These are phyloP conservation scores for Podospora tetraspora DNA, from an alignment of 495 filamentous ascomycete species.

Conservation along the genomic window DNA sequence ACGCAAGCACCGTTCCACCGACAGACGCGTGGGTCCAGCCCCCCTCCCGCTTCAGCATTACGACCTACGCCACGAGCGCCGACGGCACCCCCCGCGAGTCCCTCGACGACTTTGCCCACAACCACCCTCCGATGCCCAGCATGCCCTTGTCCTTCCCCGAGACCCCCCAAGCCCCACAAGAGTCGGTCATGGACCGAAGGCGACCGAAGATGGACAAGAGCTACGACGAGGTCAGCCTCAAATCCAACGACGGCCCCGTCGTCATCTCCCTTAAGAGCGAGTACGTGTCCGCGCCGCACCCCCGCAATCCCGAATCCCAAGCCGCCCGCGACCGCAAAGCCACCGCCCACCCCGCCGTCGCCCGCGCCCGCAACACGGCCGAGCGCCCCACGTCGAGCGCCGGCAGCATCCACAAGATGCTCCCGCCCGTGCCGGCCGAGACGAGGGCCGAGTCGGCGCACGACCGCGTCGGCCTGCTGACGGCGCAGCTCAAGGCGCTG, in stretches of 20 bases:
- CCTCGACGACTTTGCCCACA: conserved; percentile 32
- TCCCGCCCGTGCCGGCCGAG: conserved; percentile 56
- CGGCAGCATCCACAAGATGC: conserved; percentile 47
- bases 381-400: conserved; percentile 24
- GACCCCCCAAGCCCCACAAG: conserved; percentile 19
- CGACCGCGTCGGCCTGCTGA: conserved; percentile 60
- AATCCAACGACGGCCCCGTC: conserved; percentile 20
- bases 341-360: conserved; percentile 13
- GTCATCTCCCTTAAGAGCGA: conserved; percentile 27
- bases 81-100: conserved; percentile 52
- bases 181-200: conserved; percentile 36
- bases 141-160: conserved; percentile 21
- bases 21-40: conserved; percentile 45
- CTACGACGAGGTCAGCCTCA: conserved; percentile 5
- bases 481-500: conserved; percentile 62
- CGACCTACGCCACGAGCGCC: conserved; percentile 60
- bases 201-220: conserved; percentile 22
- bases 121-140: conserved; percentile 31
- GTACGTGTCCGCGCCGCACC: conserved; percentile 25
- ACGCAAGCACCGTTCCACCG: conserved; percentile 19
- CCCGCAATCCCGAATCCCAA: conserved; percentile 7
- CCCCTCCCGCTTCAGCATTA: conserved; percentile 65
- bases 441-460: conserved; percentile 39
- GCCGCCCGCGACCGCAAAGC: conserved; percentile 18
- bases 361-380: conserved; percentile 13